A percentile compares a stretch with the other conserved stretches of the same genome.
These are phyloP conservation scores for Pascua guehoae DNA, from an alignment of 1,284 basidiomycete species.

Conservation along the genomic window DNA sequence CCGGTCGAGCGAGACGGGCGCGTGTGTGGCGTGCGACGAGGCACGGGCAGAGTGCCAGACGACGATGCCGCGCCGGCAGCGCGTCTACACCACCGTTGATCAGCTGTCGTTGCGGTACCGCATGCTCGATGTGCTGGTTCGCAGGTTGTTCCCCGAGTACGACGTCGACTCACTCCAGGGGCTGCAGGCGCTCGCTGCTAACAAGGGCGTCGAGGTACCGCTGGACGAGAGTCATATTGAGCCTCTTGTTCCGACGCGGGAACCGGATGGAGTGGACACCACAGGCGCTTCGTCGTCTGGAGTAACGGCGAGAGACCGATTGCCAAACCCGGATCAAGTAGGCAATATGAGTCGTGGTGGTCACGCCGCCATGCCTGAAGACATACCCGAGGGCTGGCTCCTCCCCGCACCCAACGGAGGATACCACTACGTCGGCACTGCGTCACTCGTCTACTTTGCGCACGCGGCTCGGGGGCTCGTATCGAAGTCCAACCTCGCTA, in stretches of 20 bases:
- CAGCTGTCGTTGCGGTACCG: constrained; percentile 7
- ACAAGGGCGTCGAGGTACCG: not conserved
- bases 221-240: no score
- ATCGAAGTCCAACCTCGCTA: constrained; percentile 11
- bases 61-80: constrained; percentile 15
- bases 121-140: constrained; percentile 13
- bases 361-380: no score
- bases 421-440: constrained; percentile 20
- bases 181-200: constrained; percentile 3
- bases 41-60: constrained; percentile 13
- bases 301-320: no score
- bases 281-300: no score
- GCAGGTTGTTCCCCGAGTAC: constrained; percentile 12
- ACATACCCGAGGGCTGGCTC: constrained; percentile 21
- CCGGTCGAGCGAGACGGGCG: not conserved
- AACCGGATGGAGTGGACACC: no score
- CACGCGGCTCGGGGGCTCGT: constrained; percentile 11
- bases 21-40: constrained; percentile 17
- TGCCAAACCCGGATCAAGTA: no score
- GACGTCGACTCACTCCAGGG: constrained; percentile 13
- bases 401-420: constrained; percentile 21
- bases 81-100: constrained; percentile 6
- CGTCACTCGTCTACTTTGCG: constrained; percentile 20
- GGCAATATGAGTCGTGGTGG: no score
- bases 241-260: no score